These are phyloP conservation scores for Pseudonitzschia pungens DNA, from an alignment of 108 stramenopile species.

Conservation along the genomic window DNA sequence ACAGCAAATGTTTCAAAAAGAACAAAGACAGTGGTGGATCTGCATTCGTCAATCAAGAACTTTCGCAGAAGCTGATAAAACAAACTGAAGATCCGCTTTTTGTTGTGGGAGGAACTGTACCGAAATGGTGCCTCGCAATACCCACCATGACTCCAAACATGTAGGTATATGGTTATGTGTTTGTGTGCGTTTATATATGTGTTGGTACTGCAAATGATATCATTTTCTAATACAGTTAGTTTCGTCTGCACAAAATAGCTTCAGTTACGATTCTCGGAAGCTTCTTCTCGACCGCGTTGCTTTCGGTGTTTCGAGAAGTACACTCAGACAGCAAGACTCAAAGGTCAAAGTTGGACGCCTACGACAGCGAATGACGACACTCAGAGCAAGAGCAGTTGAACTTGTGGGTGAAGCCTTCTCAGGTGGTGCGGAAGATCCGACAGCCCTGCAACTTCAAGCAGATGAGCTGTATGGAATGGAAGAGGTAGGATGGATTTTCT, in stretches of 20 bases:
- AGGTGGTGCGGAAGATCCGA: constrained; percentile 58
- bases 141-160: constrained; percentile 49
- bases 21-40: not conserved
- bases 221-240: not conserved
- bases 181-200: not conserved
- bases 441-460: constrained; percentile 55
- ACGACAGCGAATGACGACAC: constrained; percentile 47
- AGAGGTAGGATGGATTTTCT: constrained; percentile 21
- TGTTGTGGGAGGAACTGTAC: constrained; percentile 45
- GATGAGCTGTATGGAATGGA: constrained; percentile 63
- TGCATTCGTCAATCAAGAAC: constrained; percentile 27
- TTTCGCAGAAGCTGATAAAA: constrained; percentile 47
- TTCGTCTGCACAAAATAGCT: constrained; percentile 1
- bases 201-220: not conserved
- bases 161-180: not conserved
- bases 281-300: constrained; percentile 42
- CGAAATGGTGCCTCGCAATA: constrained; percentile 39
- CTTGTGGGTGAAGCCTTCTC: constrained; percentile 56
- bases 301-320: constrained; percentile 49
- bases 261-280: constrained; percentile 43
- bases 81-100: constrained; percentile 46
- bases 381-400: constrained; percentile 52
- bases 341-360: constrained; percentile 46
- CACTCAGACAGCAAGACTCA: constrained; percentile 47
- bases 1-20: not conserved